phyloP scores from a whole-genome alignment of 2,329 filamentous ascomycete species.

The Lecanoromycetidae sp. region DNA sequence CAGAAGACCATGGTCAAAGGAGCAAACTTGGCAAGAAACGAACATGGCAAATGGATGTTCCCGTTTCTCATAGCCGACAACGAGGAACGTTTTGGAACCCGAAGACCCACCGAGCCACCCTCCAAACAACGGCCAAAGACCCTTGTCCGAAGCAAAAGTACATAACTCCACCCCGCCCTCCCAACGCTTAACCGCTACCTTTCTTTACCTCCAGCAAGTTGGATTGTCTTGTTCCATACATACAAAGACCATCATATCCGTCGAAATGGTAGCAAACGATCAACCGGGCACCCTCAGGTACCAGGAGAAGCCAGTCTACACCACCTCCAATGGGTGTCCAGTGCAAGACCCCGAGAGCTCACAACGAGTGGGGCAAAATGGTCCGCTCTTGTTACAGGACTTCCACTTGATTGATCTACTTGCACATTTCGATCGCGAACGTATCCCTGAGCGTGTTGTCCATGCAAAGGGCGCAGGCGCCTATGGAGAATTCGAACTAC shows the following conservation, averaged over 20 bases:
- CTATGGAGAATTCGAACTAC: constrained; percentile 50
- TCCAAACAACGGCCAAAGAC: no score
- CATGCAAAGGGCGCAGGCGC: constrained; percentile 49
- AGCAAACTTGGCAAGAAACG: no score
- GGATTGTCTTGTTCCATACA: no score
- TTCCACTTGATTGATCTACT: constrained; percentile 51
- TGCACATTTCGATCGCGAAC: constrained; percentile 49
- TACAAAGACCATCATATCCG: neutral
- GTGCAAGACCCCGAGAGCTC: constrained; percentile 21
- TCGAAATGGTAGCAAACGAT: constrained; percentile 14
- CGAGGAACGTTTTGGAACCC: no score
- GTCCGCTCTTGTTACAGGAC: constrained; percentile 40
- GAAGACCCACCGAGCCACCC: no score
- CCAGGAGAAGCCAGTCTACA: constrained; percentile 19
- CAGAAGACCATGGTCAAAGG: no score
- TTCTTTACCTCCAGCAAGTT: no score
- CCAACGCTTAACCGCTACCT: no score
- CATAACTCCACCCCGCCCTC: no score
- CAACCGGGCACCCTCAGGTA: constrained; percentile 17
- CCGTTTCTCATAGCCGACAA: no score
- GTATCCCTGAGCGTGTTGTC: constrained; percentile 50
- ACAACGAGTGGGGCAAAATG: constrained; percentile 25
- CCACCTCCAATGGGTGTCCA: constrained; percentile 20
- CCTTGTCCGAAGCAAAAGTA: no score
- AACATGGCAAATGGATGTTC: no score